Conservation (phyloP, 2,329 filamentous ascomycete genomes). For the Colletotrichum sp. region DNA sequence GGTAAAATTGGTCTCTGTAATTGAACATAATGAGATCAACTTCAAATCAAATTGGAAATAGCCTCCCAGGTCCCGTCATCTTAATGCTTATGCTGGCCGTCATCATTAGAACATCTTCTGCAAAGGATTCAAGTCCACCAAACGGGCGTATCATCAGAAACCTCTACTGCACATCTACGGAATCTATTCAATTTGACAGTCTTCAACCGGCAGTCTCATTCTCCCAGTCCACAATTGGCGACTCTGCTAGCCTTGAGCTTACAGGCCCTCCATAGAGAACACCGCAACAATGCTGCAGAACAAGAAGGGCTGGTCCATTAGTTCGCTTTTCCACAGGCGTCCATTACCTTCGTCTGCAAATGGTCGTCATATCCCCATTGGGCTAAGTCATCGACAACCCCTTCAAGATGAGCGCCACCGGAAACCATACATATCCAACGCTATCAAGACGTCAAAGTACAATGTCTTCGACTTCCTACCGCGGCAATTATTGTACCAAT, state of each 20-base stretch:
- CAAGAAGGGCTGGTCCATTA: not conserved
- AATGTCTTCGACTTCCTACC: conserved; percentile 86
- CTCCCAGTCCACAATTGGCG: accelerated
- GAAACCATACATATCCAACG: conserved; percentile 57
- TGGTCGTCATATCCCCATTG: conserved; percentile 59
- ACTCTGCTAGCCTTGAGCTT: not conserved
- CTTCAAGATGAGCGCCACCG: conserved; percentile 53
- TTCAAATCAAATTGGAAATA: not conserved
- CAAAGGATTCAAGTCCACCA: not conserved
- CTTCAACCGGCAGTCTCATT: not conserved
- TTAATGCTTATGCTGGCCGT: not conserved
- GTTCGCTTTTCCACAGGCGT: not conserved
- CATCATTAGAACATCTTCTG: not conserved
- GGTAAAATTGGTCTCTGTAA: not conserved
- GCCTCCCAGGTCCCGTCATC: not conserved
- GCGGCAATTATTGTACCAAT: conserved; percentile 84
- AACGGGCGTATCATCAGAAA: not conserved
- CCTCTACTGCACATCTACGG: not conserved
- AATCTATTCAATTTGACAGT: not conserved
- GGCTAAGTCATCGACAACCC: conserved; percentile 39
- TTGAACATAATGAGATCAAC: not conserved
- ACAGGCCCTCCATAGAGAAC: not conserved
- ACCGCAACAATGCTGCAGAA: not conserved
- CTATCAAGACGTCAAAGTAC: conserved; percentile 83
- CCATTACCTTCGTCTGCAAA: conserved; percentile 71